Percentiles rank a stretch among this genome's conserved stretches.
Evolutionary conservation across 768 basidiomycete species (phyloP).

Genomic region (Pisolithus orientalis): DNA sequence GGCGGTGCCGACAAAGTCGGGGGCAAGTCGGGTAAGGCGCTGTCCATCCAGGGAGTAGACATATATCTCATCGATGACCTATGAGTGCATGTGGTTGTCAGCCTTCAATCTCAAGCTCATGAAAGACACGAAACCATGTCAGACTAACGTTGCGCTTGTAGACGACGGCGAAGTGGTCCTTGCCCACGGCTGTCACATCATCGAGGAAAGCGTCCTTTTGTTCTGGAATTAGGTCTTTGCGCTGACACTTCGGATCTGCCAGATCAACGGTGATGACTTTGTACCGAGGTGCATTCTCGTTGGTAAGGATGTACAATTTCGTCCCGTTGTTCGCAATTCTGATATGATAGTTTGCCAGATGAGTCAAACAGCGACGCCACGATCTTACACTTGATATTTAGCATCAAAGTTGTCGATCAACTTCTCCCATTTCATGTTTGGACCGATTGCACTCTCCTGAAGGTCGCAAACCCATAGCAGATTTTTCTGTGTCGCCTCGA

Average conservation of each 20-base stretch:
- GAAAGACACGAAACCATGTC: neutral
- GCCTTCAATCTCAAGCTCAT: neutral
- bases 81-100: neutral
- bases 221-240: constrained; percentile 64
- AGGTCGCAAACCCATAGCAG: constrained; percentile 70
- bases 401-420: constrained; percentile 64
- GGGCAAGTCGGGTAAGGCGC: constrained; percentile 48
- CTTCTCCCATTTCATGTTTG: constrained; percentile 67
- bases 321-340: constrained; percentile 64
- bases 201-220: constrained; percentile 55
- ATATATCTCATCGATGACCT: constrained; percentile 80
- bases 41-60: constrained; percentile 54
- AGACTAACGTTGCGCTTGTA: constrained; percentile 68
- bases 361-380: neutral
- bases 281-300: constrained; percentile 58
- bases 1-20: constrained; percentile 64
- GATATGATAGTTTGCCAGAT: constrained; percentile 3
- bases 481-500: constrained; percentile 47
- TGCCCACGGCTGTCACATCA: constrained; percentile 40
- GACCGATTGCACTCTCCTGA: constrained; percentile 49
- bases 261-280: constrained; percentile 63
- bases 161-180: constrained; percentile 51
- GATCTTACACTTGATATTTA: constrained; percentile 55
- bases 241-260: constrained; percentile 38
- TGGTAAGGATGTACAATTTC: constrained; percentile 58